Evolutionary conservation across 345 rosid genomes (phyloP).

Genomic region (Ceriops decandra): DNA sequence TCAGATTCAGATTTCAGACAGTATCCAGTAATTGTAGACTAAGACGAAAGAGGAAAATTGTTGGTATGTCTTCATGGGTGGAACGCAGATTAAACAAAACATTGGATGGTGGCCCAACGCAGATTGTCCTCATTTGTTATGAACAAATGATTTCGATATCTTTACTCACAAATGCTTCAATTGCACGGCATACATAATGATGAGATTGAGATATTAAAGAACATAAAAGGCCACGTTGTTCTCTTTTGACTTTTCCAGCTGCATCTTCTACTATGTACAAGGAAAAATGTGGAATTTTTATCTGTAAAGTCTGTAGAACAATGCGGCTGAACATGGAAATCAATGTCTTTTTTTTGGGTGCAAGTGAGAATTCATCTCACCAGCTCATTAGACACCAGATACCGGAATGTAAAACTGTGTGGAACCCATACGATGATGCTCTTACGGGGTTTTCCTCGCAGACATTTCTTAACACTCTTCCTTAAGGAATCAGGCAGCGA

Average conservation of each 20-base stretch:
- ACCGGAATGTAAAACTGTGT: conserved; percentile 77
- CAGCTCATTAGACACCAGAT: conserved; percentile 78
- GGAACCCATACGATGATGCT: conserved; percentile 72
- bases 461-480: conserved; percentile 50
- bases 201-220: conserved; percentile 9
- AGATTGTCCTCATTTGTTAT: too few species aligned
- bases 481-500: conserved; percentile 61
- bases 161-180: background rate
- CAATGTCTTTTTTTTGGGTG: background rate
- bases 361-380: conserved; percentile 36
- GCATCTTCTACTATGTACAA: conserved; percentile 36
- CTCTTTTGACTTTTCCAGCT: conserved; percentile 15
- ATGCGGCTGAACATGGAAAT: background rate
- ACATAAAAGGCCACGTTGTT: conserved; percentile 11
- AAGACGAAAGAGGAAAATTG: too few species aligned
- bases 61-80: too few species aligned
- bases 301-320: conserved; percentile 10
- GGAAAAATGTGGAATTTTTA: conserved; percentile 15
- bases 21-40: too few species aligned
- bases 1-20: too few species aligned
- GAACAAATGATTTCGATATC: background rate
- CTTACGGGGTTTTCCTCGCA: conserved; percentile 57
- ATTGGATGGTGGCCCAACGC: too few species aligned
- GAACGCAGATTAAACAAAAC: too few species aligned
- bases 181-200: conserved; percentile 3